phyloP scores from a whole-genome alignment of 305 asterid genomes.

The Ilex paraguariensis region DNA sequence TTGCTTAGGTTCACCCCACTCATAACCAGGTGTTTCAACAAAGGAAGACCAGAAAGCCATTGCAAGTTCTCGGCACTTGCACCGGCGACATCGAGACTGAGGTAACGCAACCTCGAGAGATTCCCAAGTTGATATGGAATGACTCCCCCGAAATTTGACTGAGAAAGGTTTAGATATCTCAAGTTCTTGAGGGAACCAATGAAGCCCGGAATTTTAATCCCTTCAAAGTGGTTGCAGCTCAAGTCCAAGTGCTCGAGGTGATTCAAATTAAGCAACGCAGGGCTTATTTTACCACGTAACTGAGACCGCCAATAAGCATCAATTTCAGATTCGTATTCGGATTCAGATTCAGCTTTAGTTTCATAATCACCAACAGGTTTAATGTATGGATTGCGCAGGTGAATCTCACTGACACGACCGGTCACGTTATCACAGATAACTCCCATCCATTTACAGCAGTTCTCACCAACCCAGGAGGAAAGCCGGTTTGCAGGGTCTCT shows the following conservation, averaged over 20 bases:
- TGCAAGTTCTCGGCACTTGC: neutral
- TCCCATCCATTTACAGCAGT: slow-evolving; percentile 6
- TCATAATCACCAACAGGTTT: neutral
- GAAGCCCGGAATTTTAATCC: slow-evolving; percentile 8
- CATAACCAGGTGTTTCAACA: slow-evolving; percentile 12
- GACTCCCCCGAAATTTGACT: slow-evolving; percentile 8
- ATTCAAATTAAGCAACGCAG: neutral
- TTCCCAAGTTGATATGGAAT: slow-evolving; percentile 4
- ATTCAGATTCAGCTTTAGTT: neutral
- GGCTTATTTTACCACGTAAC: neutral
- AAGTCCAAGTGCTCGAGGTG: slow-evolving; percentile 12
- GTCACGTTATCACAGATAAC: slow-evolving; percentile 11
- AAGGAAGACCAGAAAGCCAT: slow-evolving; percentile 11
- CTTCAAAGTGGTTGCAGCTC: slow-evolving; percentile 14
- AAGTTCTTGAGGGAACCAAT: slow-evolving; percentile 8
- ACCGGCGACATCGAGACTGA: neutral
- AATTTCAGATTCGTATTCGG: neutral
- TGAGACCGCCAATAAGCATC: neutral
- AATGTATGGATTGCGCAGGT: slow-evolving; percentile 7
- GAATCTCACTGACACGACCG: slow-evolving; percentile 12
- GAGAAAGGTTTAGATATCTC: slow-evolving; percentile 19
- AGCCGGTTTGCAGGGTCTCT: slow-evolving; percentile 14
- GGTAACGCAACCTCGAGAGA: neutral
- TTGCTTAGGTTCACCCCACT: slow-evolving; percentile 1
- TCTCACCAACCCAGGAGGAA: slow-evolving; percentile 14